Evolutionary conservation across 129 eudicot genomes (phyloP), one percentile per base, ranked within the genome.

Genomic region (Flaveria sonorensis): DNA sequence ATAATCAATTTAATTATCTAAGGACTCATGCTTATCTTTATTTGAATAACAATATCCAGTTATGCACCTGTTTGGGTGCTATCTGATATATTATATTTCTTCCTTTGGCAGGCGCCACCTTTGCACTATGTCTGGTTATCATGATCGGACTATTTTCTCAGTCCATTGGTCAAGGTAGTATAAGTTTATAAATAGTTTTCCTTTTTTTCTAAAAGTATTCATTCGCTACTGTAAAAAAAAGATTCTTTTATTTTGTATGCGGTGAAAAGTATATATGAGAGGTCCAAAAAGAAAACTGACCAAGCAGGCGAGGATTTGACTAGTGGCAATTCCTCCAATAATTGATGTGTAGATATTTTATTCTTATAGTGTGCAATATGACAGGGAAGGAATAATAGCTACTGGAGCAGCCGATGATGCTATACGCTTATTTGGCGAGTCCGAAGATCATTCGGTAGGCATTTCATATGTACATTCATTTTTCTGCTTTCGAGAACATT

Each of bases 381-480:
- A 55, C 84, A 92, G 97, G 87, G 92, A 91, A n/a, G 98, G 97
- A 12, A 83, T 93, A 81, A 90, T 93, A 77, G 89, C 96, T 73
- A 91, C 76, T 74, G 99, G 99, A 75, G 99, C 99, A 76, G 99
- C 99, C 50, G 99, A 95, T 82, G 93, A 95, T 88, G 94, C 96
- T 46, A 83, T 95, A 70, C 85, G 99, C 66, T 76, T 95, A 56
- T 95, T 95, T 83, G 90, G 74, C 16, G 92, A 93, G 86, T 86
- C 82, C 46, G 70, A 87, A 51, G 90, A 89, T 66, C 85, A 83
- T 67, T 64, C 65, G 88, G 98, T 93, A 88, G 16, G 77, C 28
- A 18, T 40, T 68, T 39, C 40, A 61, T 68, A n/a, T 24, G 24
- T 0, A n/a, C 21, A 28, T 19, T 7, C 36, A 47, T n/a, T 8